Evolutionary conservation across 2,329 filamentous ascomycete species (phyloP).

Genomic region (Colletotrichum abscissum): DNA sequence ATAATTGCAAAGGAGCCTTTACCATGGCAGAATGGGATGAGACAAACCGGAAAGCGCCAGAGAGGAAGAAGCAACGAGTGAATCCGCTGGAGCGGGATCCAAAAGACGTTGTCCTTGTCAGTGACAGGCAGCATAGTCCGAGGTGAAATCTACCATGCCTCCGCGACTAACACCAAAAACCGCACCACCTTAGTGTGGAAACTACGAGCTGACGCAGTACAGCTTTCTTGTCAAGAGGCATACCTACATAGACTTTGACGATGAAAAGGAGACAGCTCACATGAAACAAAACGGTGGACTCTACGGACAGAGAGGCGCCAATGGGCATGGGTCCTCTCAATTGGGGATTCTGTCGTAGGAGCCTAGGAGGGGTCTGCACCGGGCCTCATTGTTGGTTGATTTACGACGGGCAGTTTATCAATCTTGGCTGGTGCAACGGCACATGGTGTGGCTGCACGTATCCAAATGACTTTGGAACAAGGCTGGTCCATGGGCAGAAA

Average conservation of each 20-base stretch:
- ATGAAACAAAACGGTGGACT: slow-evolving; percentile 19
- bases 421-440: slow-evolving; percentile 38
- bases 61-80: slow-evolving; percentile 10
- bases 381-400: slow-evolving; percentile 32
- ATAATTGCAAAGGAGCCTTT: neutral
- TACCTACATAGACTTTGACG: neutral
- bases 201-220: neutral
- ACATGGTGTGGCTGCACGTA: slow-evolving; percentile 31
- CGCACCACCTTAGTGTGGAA: slow-evolving; percentile 2
- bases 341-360: neutral
- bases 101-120: neutral
- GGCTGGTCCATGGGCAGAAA: slow-evolving; percentile 15
- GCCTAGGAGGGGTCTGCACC: neutral
- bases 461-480: slow-evolving; percentile 20
- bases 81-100: neutral
- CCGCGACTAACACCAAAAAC: slow-evolving; percentile 14
- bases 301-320: neutral
- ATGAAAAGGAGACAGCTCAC: slow-evolving; percentile 27
- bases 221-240: neutral
- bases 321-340: neutral
- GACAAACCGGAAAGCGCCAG: neutral
- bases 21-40: slow-evolving; percentile 1
- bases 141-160: neutral
- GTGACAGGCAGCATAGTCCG: neutral
- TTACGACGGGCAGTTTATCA: slow-evolving; percentile 29